Percentiles rank a stretch among this genome's conserved stretches.
These are phyloP conservation scores for Hansenula sp. DNA, from an alignment of 1,139 yeast species.

Conservation along the genomic window DNA sequence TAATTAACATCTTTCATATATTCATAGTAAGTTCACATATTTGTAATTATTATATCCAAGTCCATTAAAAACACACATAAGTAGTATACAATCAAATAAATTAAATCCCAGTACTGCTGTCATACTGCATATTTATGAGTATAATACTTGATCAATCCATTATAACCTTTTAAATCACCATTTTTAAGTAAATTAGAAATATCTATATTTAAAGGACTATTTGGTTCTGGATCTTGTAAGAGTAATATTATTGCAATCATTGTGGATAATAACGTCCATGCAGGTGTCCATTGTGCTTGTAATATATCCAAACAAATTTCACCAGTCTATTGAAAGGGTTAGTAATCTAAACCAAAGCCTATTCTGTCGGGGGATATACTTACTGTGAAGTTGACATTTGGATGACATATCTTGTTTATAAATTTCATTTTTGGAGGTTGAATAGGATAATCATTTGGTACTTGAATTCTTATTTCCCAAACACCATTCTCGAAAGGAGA, in stretches of 20 bases:
- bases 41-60: background rate
- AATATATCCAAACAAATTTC: conserved; percentile 84
- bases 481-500: conserved; percentile 51
- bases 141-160: conserved; percentile 59
- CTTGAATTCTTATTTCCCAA: conserved; percentile 51
- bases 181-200: conserved; percentile 70
- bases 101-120: too few relatives aligned
- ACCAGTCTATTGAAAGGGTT: conserved; percentile 40
- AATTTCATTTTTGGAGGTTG: conserved; percentile 65
- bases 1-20: too few relatives aligned
- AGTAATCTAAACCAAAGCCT: background rate
- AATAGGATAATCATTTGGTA: conserved; percentile 60
- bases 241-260: conserved; percentile 67
- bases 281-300: conserved; percentile 77
- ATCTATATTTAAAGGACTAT: conserved; percentile 81
- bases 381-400: conserved; percentile 56
- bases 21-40: too few relatives aligned
- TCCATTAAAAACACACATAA: background rate
- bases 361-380: conserved; percentile 10
- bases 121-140: conserved; percentile 36
- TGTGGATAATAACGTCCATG: conserved; percentile 75
- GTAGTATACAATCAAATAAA: too few relatives aligned
- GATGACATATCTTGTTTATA: conserved; percentile 58
- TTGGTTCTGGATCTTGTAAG: conserved; percentile 76
- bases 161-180: conserved; percentile 53